Base-by-base conservation (phyloP, 192 early-diverging fungal species). In the Coemansia sp. region DNA sequence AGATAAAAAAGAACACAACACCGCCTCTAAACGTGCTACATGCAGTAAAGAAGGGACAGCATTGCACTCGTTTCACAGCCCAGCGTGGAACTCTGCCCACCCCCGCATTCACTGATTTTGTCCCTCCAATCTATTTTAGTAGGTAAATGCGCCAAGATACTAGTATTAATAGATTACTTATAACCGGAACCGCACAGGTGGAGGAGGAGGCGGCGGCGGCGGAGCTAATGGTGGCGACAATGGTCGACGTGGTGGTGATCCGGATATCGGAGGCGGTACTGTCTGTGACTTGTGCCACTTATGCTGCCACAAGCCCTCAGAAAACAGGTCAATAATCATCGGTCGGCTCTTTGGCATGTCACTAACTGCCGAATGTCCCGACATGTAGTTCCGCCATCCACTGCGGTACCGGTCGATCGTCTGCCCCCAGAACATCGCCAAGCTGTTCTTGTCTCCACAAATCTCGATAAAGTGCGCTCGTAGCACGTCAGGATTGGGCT, bases 401-500 rank as follows among this genome's bases (percentile, higher is more conserved):
- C 50, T 67, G 45, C 79, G 74, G 69, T 82, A 77, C 39, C 75
- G 62, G 51, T 57, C 39, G 45, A 77, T 69, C 24, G 79, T 77
- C 63, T 73, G 68, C 54, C 87, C 76, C 91, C 90, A 94, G 63
- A 94, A 89, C 72, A 85, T 79, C 45, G 80, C 67, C 42, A 94
- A 66, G 65, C 79, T 77, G 31, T 80, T 79, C 37, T 70, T 74
- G 72, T 93, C 77, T 7, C 67, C 45, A 67, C 93, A 94, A 10
- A 78, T 84, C 33, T 88, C 87, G 31, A 85, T 73, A 66, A 93
- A 93, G 41, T 71, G 83, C 4, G 66, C 77, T 14, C 89, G 75
- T 51, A 91, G 63, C 7, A 59, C 51, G 56, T 93, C 92, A 0
- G 91, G 90, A 45, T 86, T 77, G 24, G 83, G 68, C 34, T 85